Evolutionary conservation across 495 filamentous ascomycete genomes (phyloP), one percentile per base, ranked within the genome.

Genomic region (Lasiosphaeris hirsuta): DNA sequence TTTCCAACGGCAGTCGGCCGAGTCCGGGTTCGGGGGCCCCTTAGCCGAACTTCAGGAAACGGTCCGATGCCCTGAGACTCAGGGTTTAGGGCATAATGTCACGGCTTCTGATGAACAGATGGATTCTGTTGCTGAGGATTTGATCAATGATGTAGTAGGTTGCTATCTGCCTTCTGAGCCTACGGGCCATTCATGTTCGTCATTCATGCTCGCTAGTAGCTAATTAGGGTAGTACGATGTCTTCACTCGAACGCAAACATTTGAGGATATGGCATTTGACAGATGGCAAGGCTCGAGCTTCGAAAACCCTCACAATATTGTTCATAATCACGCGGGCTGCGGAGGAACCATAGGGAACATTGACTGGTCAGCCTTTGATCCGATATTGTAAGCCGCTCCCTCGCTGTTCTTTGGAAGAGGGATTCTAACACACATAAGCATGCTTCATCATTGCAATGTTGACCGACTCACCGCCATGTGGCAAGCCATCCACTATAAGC

Each of bases 381-480:
- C 72, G 17, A 50, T 77, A 30, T 75, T 77, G 71, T 72, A 58
- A 11, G 72, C 63, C 3, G 17, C 10, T 44, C 34, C 23, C 23
- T 30, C 23, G 23, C 7, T 30, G 9, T 10, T 35, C 23, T 17
- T 17, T 19, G 18, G 51, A 9, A 23, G 23, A 13, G 14, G 7
- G 1, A n/a, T 14, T 17, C 41, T 46, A 7, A 19, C 33, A 18
- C 6, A 6, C 9, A 18, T 8, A 37, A 75, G 72, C 45, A 69
- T 76, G 68, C 67, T 75, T 35, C 66, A 75, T 56, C 72, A 76
- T 62, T 69, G 66, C 54, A 80, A 82, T 52, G 62, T 80, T 41
- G 79, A 81, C 66, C 74, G 77, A 14, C 66, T 80, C 30, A 56
- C 75, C 18, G 74, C 75, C 3, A 63, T 81, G 48, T 80, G 70